These are phyloP conservation scores for Malus hybrid DNA, from an alignment of 331 rosid genomes.

Conservation along the genomic window DNA sequence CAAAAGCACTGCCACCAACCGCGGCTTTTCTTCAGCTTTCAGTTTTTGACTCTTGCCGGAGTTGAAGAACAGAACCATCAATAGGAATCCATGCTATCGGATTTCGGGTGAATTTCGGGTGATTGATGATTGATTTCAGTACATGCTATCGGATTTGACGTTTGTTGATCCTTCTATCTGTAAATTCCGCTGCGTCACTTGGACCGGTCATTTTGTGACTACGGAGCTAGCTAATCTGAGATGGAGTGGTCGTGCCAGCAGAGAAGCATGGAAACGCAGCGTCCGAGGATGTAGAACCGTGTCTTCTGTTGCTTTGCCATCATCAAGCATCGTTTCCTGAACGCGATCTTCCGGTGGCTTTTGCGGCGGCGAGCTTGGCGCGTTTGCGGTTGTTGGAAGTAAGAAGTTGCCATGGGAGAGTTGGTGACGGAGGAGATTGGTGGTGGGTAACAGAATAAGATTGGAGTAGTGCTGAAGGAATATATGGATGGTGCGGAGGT, in stretches of 20 bases:
- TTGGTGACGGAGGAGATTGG: not conserved
- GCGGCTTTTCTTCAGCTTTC: not conserved
- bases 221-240: conserved; percentile 10
- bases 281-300: conserved; percentile 47
- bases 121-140: too few relatives aligned
- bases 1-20: not conserved
- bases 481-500: not conserved
- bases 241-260: conserved; percentile 49
- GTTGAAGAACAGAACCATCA: not conserved
- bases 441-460: not conserved
- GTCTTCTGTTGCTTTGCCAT: conserved; percentile 52
- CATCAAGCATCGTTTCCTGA: conserved; percentile 33
- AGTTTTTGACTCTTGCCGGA: not conserved
- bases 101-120: too few relatives aligned
- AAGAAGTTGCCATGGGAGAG: conserved; percentile 8
- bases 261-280: conserved; percentile 51
- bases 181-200: not conserved
- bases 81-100: not conserved
- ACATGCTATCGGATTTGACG: too few relatives aligned
- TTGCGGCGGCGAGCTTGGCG: conserved; percentile 16
- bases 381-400: not conserved
- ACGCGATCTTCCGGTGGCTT: conserved; percentile 17
- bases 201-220: not conserved
- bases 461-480: not conserved
- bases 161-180: too few relatives aligned